Base-by-base conservation (phyloP, 2,329 filamentous ascomycete genomes). In the Dendryphion nanum region DNA sequence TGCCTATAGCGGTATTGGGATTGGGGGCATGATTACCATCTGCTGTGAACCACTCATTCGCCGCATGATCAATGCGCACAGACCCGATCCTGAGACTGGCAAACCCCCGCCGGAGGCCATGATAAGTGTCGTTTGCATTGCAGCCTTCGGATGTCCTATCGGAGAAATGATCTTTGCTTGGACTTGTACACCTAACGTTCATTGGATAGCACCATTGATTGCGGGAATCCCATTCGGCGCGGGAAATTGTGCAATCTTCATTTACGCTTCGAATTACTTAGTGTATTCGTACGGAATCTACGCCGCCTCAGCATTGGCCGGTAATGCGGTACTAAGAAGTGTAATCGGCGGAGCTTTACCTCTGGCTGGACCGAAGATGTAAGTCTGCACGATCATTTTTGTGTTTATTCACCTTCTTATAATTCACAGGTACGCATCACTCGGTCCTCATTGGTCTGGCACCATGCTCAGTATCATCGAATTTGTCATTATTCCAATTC, bases 101-200 rank as follows among this genome's bases (percentile, higher is more conserved):
- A 81, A 81, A 24, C 76, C 81, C 0, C 74, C 79, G 0, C 89
- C 89, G 0, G 90, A 96, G 66, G 84, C 89, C 1, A 88, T 86
- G 48, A 87, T 91, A 4, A 79, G 81, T 29, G 77, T 93, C 40
- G 85, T 95, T 55, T 87, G 83, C 50, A 79, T 95, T 18, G 87
- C 85, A 3, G 80, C 87, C 0, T 61, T 94, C 2, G 70, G 88
- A 1, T 81, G 86, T 0, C 85, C 89, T 0, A 63, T 87, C 3
- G 90, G 89, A 13, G 84, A 95, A 64, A 77, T 96, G 17, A 85
- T 83, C 63, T 96, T 96, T 57, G 81, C 86, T 0, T 95, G 89
- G 89, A 95, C 89, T 0, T 89, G 55, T 44, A 79, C 89, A 0
- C 89, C 89, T 0, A 77, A 79, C 4, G 87, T 94, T 20, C 89